Base-by-base conservation (phyloP, 805 yeast species). In the Vanderwaltozyma verrucispora region DNA sequence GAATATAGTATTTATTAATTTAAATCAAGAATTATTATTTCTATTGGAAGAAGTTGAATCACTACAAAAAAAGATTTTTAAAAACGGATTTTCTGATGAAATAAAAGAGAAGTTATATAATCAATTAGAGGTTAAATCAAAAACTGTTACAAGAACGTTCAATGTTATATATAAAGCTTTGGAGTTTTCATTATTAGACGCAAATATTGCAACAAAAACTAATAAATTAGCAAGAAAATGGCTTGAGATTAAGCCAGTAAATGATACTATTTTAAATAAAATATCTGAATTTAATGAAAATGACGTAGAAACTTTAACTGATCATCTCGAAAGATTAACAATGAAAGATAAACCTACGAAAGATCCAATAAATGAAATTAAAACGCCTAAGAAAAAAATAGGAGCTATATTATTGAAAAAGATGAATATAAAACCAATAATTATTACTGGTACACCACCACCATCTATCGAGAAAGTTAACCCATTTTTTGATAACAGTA, bases 1-100 rank as follows among this genome's bases (percentile, higher is more conserved):
- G 84, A 58, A 63, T 43, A 67, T 67, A 18, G 60, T 77, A 2
- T 75, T 77, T 43, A 58, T 59, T 20, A 69, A 63, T 40, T 50
- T 77, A 36, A 60, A 73, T 31, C 52, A 60, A 3, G 74, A 74
- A 42, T 50, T 69, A 4, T 48, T 53, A 1, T 55, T 43, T 28
- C 41, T 56, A 23, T 38, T 60, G 21, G 40, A 45, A 16, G 50
- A 42, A 24, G 38, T 60, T 17, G 46, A 50, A 15, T 42, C 41
- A 10, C 30, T 43, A 23, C 45, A 40, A 23, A 30, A 35, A 14
- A 50, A 45, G 30, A 28, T 44, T 14, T 17, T 24, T 10, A 34
- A 31, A 9, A 30, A 39, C 14, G 46, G 42, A 14, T 40, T 40
- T 17, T 38, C 49, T 8, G 21, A 35, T 4, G 39, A 33, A 5